Evolutionary conservation across 495 filamentous ascomycete genomes (phyloP).

Genomic region (Pyronema omphalodes): DNA sequence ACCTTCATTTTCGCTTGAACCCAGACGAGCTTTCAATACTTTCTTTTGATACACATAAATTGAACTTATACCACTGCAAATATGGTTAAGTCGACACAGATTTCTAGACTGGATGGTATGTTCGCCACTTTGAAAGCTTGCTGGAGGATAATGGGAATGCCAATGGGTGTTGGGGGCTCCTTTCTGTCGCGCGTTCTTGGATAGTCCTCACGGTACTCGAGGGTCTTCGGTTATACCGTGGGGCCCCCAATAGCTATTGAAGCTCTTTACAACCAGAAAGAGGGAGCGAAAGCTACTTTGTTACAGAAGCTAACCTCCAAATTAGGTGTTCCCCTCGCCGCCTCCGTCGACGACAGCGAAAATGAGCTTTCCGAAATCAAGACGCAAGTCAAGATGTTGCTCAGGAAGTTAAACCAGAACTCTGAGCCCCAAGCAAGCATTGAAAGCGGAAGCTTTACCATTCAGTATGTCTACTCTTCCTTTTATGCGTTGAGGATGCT

Average conservation of each 20-base stretch:
- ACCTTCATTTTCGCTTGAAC: too few species aligned
- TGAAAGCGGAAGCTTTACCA: slow-evolving; percentile 63
- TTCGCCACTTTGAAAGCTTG: neutral
- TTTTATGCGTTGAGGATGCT: neutral
- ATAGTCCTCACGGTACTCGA: neutral
- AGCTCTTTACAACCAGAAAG: too few species aligned
- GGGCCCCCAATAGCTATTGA: too few species aligned
- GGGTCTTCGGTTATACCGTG: slow-evolving; percentile 10
- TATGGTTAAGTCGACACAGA: slow-evolving; percentile 94
- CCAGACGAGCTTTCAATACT: too few species aligned
- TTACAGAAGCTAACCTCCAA: neutral
- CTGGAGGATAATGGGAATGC: too few species aligned
- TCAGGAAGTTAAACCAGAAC: slow-evolving; percentile 68
- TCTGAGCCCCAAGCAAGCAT: slow-evolving; percentile 83
- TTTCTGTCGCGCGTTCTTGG: neutral
- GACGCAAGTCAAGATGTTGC: slow-evolving; percentile 70
- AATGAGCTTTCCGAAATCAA: slow-evolving; percentile 73
- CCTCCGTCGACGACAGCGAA: slow-evolving; percentile 82
- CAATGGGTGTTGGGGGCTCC: neutral
- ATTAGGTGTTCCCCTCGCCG: slow-evolving; percentile 78
- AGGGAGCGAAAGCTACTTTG: neutral
- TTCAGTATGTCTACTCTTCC: slow-evolving; percentile 48
- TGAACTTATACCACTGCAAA: neutral
- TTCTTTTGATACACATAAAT: too few species aligned
- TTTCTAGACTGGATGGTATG: slow-evolving; percentile 79